phyloP scores from a whole-genome alignment of 2,329 filamentous ascomycete genomes.

The Pezicula neosporulosa region DNA sequence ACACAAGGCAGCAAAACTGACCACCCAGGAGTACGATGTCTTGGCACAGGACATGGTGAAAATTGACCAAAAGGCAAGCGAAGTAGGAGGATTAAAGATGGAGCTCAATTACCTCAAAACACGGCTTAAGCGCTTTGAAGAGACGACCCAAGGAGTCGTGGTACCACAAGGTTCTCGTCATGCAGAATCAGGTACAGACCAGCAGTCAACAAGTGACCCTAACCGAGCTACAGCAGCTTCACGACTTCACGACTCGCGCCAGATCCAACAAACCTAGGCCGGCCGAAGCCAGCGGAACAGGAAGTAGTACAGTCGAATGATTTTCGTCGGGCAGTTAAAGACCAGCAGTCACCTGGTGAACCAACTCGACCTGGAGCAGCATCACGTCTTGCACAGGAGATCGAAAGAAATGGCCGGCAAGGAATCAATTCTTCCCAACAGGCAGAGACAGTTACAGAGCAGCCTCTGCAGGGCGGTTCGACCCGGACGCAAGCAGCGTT shows the following conservation, averaged over 20 bases:
- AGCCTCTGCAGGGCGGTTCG: neutral
- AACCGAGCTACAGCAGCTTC: no score
- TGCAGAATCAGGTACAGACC: neutral
- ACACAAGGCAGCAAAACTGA: neutral
- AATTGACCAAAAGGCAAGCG: slow-evolving; percentile 18
- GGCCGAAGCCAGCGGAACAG: no score
- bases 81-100: slow-evolving; percentile 22
- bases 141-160: neutral
- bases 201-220: no score
- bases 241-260: no score
- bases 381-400: no score
- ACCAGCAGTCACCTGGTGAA: no score
- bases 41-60: slow-evolving; percentile 15
- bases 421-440: no score
- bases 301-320: no score
- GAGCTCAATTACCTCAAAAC: slow-evolving; percentile 17
- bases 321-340: no score
- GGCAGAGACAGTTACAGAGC: neutral
- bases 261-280: no score
- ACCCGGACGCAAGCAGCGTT: neutral
- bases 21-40: slow-evolving; percentile 13
- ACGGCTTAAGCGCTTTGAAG: slow-evolving; percentile 12
- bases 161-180: neutral
- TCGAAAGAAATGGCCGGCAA: no score
- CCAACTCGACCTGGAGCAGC: no score